phyloP scores from a whole-genome alignment of 1,284 basidiomycete species.

The Ustilago loliicola region DNA sequence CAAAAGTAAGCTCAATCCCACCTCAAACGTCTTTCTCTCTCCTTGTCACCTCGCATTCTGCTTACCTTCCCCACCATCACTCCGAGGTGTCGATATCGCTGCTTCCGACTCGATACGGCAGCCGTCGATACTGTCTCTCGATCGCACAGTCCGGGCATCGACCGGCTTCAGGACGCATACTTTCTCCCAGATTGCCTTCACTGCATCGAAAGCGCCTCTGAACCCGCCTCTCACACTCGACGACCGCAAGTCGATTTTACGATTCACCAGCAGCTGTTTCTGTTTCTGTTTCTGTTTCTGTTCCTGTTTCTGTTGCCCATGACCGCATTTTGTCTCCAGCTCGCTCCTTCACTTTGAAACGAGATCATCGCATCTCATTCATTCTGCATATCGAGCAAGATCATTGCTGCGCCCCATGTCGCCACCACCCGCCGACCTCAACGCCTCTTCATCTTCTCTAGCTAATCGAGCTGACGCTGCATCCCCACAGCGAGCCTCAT shows the following conservation, averaged over 20 bases:
- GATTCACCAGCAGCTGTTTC: background rate
- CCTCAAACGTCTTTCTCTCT: background rate
- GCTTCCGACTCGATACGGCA: background rate
- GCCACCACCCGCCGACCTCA: constrained; percentile 16
- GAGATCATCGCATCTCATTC: background rate
- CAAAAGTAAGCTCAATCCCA: too few relatives aligned
- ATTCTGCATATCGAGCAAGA: background rate
- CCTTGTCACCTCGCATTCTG: background rate
- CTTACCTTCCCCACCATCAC: background rate
- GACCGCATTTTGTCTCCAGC: background rate
- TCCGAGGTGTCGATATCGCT: background rate
- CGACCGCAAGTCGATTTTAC: background rate
- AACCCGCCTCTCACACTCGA: background rate
- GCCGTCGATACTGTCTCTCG: background rate
- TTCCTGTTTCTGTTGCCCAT: background rate
- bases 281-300: too few relatives aligned
- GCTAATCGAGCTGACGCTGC: constrained; percentile 7
- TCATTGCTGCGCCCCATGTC: constrained; percentile 21
- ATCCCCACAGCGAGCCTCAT: constrained; percentile 13
- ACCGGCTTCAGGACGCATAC: too few relatives aligned
- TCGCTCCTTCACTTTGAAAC: constrained; percentile 5
- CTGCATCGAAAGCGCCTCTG: too few relatives aligned
- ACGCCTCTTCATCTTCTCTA: constrained; percentile 10
- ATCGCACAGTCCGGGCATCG: too few relatives aligned
- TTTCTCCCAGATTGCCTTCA: too few relatives aligned